phyloP scores from a whole-genome alignment of 2,329 filamentous ascomycete genomes.

The Conoideocrella luteorostrata region DNA sequence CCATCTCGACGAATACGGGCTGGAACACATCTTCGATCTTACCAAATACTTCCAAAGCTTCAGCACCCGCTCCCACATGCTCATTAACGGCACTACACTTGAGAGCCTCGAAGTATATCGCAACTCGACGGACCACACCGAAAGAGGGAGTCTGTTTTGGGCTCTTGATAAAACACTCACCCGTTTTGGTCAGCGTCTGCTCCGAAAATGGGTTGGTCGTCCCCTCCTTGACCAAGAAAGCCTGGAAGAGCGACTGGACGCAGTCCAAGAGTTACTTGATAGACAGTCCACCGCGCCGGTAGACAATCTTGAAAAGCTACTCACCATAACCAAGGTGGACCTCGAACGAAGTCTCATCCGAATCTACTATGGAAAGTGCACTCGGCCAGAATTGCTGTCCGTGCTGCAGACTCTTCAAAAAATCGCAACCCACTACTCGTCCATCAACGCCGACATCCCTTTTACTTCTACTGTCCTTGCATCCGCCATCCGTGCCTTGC shows the following conservation, averaged over 20 bases:
- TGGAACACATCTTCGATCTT: conserved; percentile 91
- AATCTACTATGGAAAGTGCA: conserved; percentile 96
- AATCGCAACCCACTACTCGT: conserved; percentile 70
- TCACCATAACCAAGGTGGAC: conserved; percentile 68
- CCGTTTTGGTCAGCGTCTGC: conserved; percentile 76
- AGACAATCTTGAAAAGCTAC: conserved; percentile 66
- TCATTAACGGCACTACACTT: conserved; percentile 89
- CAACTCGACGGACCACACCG: conserved; percentile 80
- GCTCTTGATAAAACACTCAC: conserved; percentile 88
- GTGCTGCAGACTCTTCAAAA: conserved; percentile 80
- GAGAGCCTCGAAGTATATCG: conserved; percentile 93
- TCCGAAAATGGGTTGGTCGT: conserved; percentile 92
- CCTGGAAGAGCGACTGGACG: conserved; percentile 72
- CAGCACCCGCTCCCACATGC: conserved; percentile 89
- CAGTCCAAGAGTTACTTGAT: conserved; percentile 79
- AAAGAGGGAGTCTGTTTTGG: conserved; percentile 91
- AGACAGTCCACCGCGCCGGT: conserved; percentile 59
- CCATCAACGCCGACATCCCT: conserved; percentile 61
- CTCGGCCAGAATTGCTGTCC: conserved; percentile 76
- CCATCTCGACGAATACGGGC: conserved; percentile 82
- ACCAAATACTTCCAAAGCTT: conserved; percentile 98
- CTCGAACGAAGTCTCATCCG: conserved; percentile 89
- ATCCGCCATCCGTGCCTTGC: conserved; percentile 67
- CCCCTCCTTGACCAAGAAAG: conserved; percentile 71
- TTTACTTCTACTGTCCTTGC: conserved; percentile 67